Conservation (phyloP, 1,284 basidiomycete genomes). For the Malassezia globosa region DNA sequence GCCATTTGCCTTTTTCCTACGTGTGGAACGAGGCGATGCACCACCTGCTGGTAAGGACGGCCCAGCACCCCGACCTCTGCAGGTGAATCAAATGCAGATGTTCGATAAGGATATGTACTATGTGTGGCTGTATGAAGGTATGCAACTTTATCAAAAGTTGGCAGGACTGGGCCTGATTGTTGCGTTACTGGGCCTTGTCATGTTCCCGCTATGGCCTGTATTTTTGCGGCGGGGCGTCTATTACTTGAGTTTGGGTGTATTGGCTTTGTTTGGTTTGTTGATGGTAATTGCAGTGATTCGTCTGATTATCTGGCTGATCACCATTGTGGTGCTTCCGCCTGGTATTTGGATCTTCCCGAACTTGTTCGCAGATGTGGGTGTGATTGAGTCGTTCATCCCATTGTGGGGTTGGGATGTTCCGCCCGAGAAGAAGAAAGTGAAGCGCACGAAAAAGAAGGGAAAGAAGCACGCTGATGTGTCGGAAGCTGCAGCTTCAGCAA, state of each 20-base stretch:
- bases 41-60: slow-evolving; percentile 53
- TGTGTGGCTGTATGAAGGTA: slow-evolving; percentile 93
- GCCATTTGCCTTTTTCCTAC: slow-evolving; percentile 53
- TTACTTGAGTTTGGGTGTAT: slow-evolving; percentile 79
- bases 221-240: slow-evolving; percentile 88
- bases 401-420: slow-evolving; percentile 94
- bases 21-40: slow-evolving; percentile 53
- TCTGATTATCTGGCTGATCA: slow-evolving; percentile 85
- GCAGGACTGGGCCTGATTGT: slow-evolving; percentile 83
- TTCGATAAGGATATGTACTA: slow-evolving; percentile 54
- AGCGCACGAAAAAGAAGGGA: slow-evolving; percentile 17
- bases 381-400: slow-evolving; percentile 94
- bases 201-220: slow-evolving; percentile 97
- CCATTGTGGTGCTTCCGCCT: slow-evolving; percentile 70
- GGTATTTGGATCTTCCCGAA: slow-evolving; percentile 99
- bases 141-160: slow-evolving; percentile 83
- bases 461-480: background rate
- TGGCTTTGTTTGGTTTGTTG: slow-evolving; percentile 80
- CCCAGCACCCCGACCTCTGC: slow-evolving; percentile 30
- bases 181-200: slow-evolving; percentile 87
- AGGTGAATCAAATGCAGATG: slow-evolving; percentile 66
- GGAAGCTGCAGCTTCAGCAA: background rate
- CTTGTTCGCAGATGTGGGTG: slow-evolving; percentile 94
- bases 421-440: slow-evolving; percentile 51
- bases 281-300: slow-evolving; percentile 83